phyloP scores from a whole-genome alignment of 1,139 yeast species.

The Scheffersomyces segobiensis region DNA sequence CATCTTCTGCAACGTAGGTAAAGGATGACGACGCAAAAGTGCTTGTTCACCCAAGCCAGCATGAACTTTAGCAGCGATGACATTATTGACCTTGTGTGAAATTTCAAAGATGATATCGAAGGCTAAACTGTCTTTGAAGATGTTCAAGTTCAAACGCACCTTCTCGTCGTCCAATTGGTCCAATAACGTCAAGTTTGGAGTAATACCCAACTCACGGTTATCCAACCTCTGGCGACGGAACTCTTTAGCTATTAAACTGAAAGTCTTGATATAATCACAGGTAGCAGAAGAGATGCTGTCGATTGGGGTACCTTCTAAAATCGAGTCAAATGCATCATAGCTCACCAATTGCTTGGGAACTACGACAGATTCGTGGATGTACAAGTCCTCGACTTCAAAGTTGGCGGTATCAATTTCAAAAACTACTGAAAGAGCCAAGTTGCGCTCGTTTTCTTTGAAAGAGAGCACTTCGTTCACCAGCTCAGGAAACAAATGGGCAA shows the following conservation, averaged over 20 bases:
- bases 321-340: constrained; percentile 54
- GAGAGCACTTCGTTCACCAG: constrained; percentile 61
- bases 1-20: constrained; percentile 80
- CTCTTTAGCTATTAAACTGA: constrained; percentile 65
- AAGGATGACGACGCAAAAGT: constrained; percentile 81
- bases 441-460: constrained; percentile 59
- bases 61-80: constrained; percentile 80
- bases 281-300: constrained; percentile 56
- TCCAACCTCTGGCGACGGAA: constrained; percentile 72
- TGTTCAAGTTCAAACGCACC: constrained; percentile 68
- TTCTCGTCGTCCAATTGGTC: constrained; percentile 87
- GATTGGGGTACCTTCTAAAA: constrained; percentile 33
- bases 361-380: constrained; percentile 74
- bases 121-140: constrained; percentile 64
- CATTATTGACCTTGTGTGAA: constrained; percentile 76
- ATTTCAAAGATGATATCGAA: constrained; percentile 70
- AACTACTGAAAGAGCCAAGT: constrained; percentile 76
- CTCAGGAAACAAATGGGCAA: constrained; percentile 68
- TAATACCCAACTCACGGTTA: constrained; percentile 46
- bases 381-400: constrained; percentile 73
- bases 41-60: constrained; percentile 79
- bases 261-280: constrained; percentile 64
- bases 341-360: constrained; percentile 58
- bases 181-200: constrained; percentile 65
- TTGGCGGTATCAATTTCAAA: constrained; percentile 77